A percentile compares a stretch with the other conserved stretches of the same genome.
Evolutionary conservation across 352 stramenopile species (phyloP).

Genomic region (Achlya hypogyna): DNA sequence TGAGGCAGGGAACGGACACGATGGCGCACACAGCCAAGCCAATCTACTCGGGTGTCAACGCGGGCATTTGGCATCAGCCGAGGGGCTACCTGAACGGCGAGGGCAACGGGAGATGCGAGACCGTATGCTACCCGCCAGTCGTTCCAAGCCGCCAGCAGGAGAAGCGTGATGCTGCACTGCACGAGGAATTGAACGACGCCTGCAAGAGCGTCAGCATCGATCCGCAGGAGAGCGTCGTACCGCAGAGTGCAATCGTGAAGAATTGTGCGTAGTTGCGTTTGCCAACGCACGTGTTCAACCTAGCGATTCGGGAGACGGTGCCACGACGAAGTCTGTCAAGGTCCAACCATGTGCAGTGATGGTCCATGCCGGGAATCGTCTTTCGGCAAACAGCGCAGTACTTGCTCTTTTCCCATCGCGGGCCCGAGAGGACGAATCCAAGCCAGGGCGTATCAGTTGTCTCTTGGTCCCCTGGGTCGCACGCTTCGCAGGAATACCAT

Average conservation of each 20-base stretch:
- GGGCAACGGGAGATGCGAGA: background rate
- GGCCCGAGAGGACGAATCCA: constrained; percentile 49
- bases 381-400: constrained; percentile 79
- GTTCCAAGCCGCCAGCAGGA: constrained; percentile 21
- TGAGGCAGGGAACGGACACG: constrained; percentile 65
- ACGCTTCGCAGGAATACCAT: constrained; percentile 64
- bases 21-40: constrained; percentile 31
- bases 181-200: constrained; percentile 57
- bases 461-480: constrained; percentile 37
- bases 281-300: constrained; percentile 78
- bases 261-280: constrained; percentile 81
- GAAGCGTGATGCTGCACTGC: constrained; percentile 40
- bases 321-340: background rate
- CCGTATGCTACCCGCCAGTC: constrained; percentile 13
- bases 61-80: background rate
- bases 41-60: background rate
- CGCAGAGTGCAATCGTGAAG: constrained; percentile 65
- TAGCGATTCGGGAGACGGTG: constrained; percentile 19
- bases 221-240: background rate
- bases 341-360: constrained; percentile 76
- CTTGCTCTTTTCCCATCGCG: constrained; percentile 68
- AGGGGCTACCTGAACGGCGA: background rate
- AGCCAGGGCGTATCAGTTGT: constrained; percentile 30
- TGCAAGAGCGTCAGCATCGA: background rate
- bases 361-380: constrained; percentile 62